A percentile compares a stretch with the other conserved stretches of the same genome.
These are phyloP conservation scores for Symbiodinium pilosum DNA, from an alignment of 73 alveolate genomes.

Conservation along the genomic window DNA sequence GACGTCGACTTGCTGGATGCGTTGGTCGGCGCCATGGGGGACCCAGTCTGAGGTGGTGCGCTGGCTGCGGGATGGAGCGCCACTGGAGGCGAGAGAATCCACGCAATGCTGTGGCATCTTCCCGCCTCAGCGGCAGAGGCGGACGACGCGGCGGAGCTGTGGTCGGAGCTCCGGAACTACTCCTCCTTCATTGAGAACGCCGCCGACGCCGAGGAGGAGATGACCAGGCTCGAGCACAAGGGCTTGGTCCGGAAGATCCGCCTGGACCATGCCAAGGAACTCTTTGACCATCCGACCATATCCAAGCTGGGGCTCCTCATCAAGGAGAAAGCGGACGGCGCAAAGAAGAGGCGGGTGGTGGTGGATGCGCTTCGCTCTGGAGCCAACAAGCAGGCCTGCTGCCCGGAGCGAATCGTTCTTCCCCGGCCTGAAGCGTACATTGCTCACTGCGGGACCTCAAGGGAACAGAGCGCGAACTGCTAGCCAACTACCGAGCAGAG, in stretches of 20 bases:
- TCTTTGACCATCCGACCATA: neutral
- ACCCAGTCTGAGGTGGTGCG: neutral
- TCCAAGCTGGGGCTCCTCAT: neutral
- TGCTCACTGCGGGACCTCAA: neutral
- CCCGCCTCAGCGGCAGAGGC: neutral
- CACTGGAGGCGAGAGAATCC: neutral
- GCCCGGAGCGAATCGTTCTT: conserved; percentile 27
- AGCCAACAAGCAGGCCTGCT: neutral
- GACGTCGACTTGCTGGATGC: neutral
- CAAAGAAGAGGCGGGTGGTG: neutral
- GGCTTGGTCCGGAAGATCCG: neutral
- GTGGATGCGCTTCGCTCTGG: conserved; percentile 23
- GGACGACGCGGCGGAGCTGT: neutral
- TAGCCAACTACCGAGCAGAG: neutral
- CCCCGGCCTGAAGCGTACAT: neutral
- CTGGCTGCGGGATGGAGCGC: neutral
- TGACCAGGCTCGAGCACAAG: neutral
- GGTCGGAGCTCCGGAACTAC: neutral
- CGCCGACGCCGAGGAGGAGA: neutral
- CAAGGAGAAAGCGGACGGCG: conserved; percentile 24
- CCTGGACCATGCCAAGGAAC: neutral
- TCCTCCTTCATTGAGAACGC: neutral
- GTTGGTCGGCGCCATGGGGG: neutral
- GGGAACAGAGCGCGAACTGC: neutral
- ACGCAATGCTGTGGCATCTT: neutral